phyloP scores from a whole-genome alignment of 164 flowering plant genomes.

The Aristolochia contorta region DNA sequence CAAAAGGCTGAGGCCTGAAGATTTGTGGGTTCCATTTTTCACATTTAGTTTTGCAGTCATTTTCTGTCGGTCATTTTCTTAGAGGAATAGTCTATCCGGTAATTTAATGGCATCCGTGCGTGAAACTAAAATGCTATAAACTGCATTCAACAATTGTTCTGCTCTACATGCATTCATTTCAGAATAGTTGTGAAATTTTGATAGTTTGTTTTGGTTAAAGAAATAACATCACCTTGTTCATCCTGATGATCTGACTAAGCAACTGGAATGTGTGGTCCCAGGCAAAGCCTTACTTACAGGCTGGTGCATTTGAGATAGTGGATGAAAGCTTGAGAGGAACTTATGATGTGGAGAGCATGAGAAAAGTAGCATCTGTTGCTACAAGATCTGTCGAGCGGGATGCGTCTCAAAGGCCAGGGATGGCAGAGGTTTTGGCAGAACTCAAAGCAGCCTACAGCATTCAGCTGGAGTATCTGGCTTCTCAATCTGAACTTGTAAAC shows the following conservation, averaged over 20 bases:
- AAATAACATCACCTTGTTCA: not conserved
- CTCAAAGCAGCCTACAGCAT: constrained; percentile 71
- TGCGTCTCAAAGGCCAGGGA: constrained; percentile 64
- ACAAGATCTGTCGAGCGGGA: constrained; percentile 75
- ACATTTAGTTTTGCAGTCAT: too few species aligned
- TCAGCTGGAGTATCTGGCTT: constrained; percentile 57
- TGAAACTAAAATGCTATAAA: too few species aligned
- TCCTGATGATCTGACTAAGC: not conserved
- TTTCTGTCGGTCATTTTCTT: too few species aligned
- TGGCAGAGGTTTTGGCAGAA: constrained; percentile 55
- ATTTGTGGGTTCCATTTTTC: too few species aligned
- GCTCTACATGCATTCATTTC: too few species aligned
- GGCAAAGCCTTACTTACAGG: constrained; percentile 90
- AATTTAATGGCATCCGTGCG: too few species aligned
- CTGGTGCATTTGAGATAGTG: constrained; percentile 75
- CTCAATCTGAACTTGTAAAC: constrained; percentile 15
- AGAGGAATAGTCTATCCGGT: too few species aligned
- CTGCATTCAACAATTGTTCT: too few species aligned
- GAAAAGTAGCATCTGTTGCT: constrained; percentile 48
- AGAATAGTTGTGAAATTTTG: not conserved
- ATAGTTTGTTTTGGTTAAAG: not conserved
- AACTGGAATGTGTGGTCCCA: constrained; percentile 20
- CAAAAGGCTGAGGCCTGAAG: too few species aligned
- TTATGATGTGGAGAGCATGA: constrained; percentile 69
- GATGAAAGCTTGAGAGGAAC: constrained; percentile 58